Conservation (phyloP, 345 rosid genomes). For the Euphorbia peplus region DNA sequence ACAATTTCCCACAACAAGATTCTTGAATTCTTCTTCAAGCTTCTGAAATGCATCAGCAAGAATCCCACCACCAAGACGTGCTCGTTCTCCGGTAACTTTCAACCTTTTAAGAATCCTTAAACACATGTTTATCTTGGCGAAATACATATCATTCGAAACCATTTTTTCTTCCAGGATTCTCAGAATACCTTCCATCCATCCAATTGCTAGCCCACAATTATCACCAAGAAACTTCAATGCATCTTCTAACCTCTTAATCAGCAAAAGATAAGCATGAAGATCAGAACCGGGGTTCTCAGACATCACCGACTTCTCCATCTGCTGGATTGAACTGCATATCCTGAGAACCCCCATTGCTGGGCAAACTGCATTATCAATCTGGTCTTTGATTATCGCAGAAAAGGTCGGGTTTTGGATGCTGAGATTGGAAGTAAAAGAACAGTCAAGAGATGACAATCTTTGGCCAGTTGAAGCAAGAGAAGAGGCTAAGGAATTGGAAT, state of each 20-base stretch:
- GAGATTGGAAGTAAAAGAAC: constrained; percentile 16
- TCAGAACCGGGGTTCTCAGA: constrained; percentile 27
- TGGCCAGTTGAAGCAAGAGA: constrained; percentile 39
- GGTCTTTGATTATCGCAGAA: constrained; percentile 42
- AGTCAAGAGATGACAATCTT: constrained; percentile 42
- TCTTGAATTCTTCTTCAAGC: constrained; percentile 48
- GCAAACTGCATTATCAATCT: constrained; percentile 46
- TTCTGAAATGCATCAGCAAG: constrained; percentile 45
- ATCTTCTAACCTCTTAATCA: constrained; percentile 56
- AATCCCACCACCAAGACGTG: constrained; percentile 43
- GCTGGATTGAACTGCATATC: constrained; percentile 41
- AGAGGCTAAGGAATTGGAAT: constrained; percentile 47
- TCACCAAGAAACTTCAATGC: constrained; percentile 55
- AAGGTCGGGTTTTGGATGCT: constrained; percentile 33
- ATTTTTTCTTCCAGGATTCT: constrained; percentile 43
- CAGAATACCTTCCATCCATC: constrained; percentile 58
- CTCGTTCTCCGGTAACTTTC: constrained; percentile 34
- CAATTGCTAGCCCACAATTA: constrained; percentile 64
- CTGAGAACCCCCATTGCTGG: constrained; percentile 58
- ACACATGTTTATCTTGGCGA: constrained; percentile 37
- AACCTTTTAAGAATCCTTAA: constrained; percentile 42
- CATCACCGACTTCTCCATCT: constrained; percentile 46
- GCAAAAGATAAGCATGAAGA: constrained; percentile 37
- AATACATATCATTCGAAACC: constrained; percentile 33
- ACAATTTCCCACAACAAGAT: constrained; percentile 40